These are phyloP conservation scores for Porogramme epimiltina DNA, from an alignment of 1,284 basidiomycete genomes.

Conservation along the genomic window DNA sequence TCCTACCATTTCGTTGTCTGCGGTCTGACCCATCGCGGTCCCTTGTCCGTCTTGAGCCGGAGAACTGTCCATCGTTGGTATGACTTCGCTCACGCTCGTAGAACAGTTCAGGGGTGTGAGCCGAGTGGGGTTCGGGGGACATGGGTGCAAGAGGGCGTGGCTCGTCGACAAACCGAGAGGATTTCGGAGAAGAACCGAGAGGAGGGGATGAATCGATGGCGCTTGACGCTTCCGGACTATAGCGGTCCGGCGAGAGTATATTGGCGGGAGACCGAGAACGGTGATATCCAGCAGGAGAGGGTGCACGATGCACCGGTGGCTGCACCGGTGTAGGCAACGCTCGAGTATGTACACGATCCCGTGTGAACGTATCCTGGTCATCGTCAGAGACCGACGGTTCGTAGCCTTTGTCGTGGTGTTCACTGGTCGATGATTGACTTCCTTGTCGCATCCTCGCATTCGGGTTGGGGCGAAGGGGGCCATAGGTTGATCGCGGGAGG, in stretches of 20 bases:
- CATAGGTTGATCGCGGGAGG: conserved; percentile 37
- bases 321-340: conserved; percentile 32
- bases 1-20: conserved; percentile 8
- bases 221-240: neutral
- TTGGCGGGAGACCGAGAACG: conserved; percentile 30
- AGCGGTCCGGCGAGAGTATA: conserved; percentile 48
- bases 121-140: conserved; percentile 43
- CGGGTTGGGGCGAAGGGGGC: conserved; percentile 53
- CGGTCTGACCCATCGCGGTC: conserved; percentile 17
- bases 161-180: conserved; percentile 18
- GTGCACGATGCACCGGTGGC: too few relatives aligned
- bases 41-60: conserved; percentile 23
- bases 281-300: conserved; percentile 28
- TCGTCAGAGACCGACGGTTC: conserved; percentile 65
- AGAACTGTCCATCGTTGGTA: conserved; percentile 34
- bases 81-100: conserved; percentile 51
- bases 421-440: conserved; percentile 70
- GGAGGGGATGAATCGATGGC: conserved; percentile 17
- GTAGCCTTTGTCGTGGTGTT: conserved; percentile 62
- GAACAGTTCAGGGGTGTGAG: conserved; percentile 46
- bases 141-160: conserved; percentile 29
- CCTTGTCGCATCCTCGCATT: conserved; percentile 59
- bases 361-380: conserved; percentile 46
- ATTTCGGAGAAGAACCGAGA: conserved; percentile 22
- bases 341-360: conserved; percentile 21